Base-by-base conservation (phyloP, 805 yeast species). In the Yarrowia deformans region DNA sequence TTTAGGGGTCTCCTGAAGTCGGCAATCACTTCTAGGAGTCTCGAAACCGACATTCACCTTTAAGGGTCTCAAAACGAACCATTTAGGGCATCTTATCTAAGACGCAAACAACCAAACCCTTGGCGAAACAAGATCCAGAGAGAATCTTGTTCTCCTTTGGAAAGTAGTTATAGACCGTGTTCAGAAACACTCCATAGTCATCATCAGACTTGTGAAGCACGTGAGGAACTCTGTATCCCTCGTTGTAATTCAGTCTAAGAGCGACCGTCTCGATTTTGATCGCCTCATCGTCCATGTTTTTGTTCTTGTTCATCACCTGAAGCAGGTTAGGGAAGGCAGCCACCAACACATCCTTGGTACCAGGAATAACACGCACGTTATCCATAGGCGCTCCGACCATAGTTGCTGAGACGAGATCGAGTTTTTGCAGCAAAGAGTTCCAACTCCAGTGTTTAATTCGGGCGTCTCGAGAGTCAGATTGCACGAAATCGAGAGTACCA, bases 361-460 rank as follows among this genome's bases (percentile, higher is more conserved):
- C 66, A 1, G 66, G 66, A 19, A 60, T 60, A 2, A 60, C 66
- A 18, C 66, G 52, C 18, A 60, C 66, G 8, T 60, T 60, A 34
- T 60, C 66, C 66, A 60, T 60, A 8, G 52, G 52, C 0, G 66
- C 66, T 45, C 66, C 66, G 14, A 60, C 66, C 50, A 60, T 45
- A 14, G 52, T 45, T 4, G 66, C 66, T 13, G 52, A 43, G 52
- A 18, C 18, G 52, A 60, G 66, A 34, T 60, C 66, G 18, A 60
- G 66, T 18, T 60, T 60, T 19, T 60, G 42, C 14, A 52, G 34
- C 10, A 43, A 34, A 13, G 66, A 60, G 43, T 60, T 60, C 66
- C 66, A 60, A 19, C 39, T 43, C 66, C 66, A 60, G 66, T 60
- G 66, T 34, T 35, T 43, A 34, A 60, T 45, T 45, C 45, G 45